Base-by-base conservation (phyloP, 2,329 filamentous ascomycete species). In the Ceratocystis variospora region DNA sequence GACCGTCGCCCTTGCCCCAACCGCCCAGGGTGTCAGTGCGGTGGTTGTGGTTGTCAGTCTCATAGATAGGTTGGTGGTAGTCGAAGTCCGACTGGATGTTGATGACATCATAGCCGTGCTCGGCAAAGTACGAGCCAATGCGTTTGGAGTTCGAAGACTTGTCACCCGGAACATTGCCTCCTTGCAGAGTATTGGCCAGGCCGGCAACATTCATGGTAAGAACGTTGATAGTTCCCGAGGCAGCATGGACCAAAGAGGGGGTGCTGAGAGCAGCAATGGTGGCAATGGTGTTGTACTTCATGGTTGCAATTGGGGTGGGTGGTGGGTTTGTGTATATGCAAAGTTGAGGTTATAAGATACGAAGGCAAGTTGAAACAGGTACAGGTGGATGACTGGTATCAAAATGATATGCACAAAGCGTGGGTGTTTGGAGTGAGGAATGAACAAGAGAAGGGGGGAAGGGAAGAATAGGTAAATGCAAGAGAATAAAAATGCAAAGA, bases 81-180 rank as follows among this genome's bases (percentile, higher is more conserved):
- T 86, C 86, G 77, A 87, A 87, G 72, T 87, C 83, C 76, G 87
- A 86, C 72, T 88, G 86, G 15, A 86, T 76, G 69, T 88, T 79
- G 71, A 87, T 83, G 33, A 88, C 74, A 69, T 85, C 83, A 74
- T 83, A 85, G 66, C 75, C 78, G 67, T 84, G 81, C 71, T 81
- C 69, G 4, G 80, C 75, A 70, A 88, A 83, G 64, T 80, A 76
- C 3, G 77, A 72, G 0, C 85, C 85, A 62, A 87, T 86, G 33
- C 74, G 73, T 8, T 75, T 75, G 0, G 83, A 77, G 73, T 87
- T 87, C 5, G 76, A 77, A 0, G 76, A 75, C 74, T 87, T 87
- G 73, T 86, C 81, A 25, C 85, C 84, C 1, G 82, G 79, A 1
- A 86, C 80, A 3, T 80, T 83, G 71, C 87, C 87, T 70, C 72